Evolutionary conservation across 169 alveolate species (phyloP).

Genomic region (Perkinsus marinus): DNA sequence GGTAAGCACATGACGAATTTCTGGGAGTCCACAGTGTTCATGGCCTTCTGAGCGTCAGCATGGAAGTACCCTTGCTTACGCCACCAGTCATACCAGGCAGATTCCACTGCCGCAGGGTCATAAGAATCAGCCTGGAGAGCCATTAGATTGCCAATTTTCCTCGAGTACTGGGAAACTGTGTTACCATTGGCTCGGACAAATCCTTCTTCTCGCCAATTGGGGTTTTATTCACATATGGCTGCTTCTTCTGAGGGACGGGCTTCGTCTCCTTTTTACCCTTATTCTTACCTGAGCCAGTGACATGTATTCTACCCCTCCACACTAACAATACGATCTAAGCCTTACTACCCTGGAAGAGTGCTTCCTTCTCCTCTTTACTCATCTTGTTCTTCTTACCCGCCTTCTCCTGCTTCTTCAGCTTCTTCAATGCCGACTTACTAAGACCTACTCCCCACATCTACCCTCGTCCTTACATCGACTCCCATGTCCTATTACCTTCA

Average conservation of each 20-base stretch:
- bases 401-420: background rate
- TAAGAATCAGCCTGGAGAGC: constrained; percentile 59
- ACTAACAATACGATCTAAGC: background rate
- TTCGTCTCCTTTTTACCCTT: background rate
- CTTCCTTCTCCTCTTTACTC: background rate
- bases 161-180: constrained; percentile 6
- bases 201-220: background rate
- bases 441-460: background rate
- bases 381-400: background rate
- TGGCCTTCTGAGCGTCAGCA: constrained; percentile 51
- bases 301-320: background rate
- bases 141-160: constrained; percentile 19
- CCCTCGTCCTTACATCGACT: background rate
- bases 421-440: background rate
- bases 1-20: constrained; percentile 90
- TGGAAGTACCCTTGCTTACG: constrained; percentile 65
- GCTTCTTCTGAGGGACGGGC: background rate
- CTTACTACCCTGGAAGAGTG: background rate
- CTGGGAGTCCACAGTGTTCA: constrained; percentile 41
- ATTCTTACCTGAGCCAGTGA: background rate
- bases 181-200: constrained; percentile 1
- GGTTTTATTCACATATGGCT: background rate
- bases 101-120: constrained; percentile 87
- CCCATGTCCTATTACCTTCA: background rate
- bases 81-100: constrained; percentile 91